Conservation (phyloP, 768 basidiomycete genomes). For the Phylloporus sp. region DNA sequence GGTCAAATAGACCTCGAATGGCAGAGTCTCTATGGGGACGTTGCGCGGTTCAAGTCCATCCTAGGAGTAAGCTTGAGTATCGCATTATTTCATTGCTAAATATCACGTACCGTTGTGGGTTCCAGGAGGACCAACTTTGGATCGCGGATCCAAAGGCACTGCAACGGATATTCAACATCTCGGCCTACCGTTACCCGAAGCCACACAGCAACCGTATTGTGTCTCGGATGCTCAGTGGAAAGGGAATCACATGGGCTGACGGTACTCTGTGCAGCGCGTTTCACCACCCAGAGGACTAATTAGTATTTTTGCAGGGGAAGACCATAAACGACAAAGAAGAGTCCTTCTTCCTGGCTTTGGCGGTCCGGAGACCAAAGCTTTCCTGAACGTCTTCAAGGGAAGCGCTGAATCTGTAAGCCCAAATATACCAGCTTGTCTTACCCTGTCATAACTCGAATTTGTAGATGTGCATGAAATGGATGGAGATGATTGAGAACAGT, state of each 20-base stretch:
- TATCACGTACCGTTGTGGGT: slow-evolving; percentile 5
- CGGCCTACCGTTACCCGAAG: slow-evolving; percentile 39
- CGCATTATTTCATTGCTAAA: neutral
- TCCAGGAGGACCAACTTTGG: slow-evolving; percentile 42
- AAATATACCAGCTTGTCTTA: neutral
- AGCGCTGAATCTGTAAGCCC: slow-evolving; percentile 25
- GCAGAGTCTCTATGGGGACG: slow-evolving; percentile 27
- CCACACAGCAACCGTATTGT: slow-evolving; percentile 21
- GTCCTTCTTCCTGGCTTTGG: slow-evolving; percentile 57
- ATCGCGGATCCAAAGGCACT: slow-evolving; percentile 47
- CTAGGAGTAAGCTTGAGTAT: slow-evolving; percentile 21
- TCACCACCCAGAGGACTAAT: slow-evolving; percentile 9
- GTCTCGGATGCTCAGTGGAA: slow-evolving; percentile 24
- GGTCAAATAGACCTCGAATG: slow-evolving; percentile 29
- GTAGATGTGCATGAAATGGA: slow-evolving; percentile 28
- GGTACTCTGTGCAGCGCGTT: slow-evolving; percentile 21
- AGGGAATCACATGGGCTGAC: slow-evolving; percentile 36
- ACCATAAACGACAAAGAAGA: slow-evolving; percentile 51
- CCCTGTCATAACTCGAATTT: neutral
- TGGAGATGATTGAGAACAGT: slow-evolving; percentile 13
- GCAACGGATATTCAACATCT: slow-evolving; percentile 36
- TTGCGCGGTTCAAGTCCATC: slow-evolving; percentile 27
- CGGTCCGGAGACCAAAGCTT: slow-evolving; percentile 46
- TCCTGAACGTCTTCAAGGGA: slow-evolving; percentile 45
- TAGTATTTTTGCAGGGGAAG: slow-evolving; percentile 27